phyloP scores from a whole-genome alignment of 257 asterid genomes.

The Misopates orontium region DNA sequence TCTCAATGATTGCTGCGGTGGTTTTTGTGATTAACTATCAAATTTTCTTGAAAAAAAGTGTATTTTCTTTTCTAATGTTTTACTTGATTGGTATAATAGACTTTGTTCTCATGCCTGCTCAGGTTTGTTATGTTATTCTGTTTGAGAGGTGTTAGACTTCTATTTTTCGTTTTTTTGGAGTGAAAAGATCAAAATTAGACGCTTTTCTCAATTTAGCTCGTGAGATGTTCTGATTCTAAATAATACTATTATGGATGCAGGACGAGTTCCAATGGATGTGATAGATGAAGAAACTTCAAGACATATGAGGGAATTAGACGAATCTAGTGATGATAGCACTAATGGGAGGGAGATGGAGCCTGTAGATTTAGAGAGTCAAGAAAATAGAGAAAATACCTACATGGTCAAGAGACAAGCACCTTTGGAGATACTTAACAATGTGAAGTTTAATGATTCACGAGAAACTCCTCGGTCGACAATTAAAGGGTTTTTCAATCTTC shows the following conservation, averaged over 20 bases:
- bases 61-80: too few relatives aligned
- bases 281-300: slow-evolving; percentile 39
- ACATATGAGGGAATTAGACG: not conserved
- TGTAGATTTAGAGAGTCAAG: slow-evolving; percentile 8
- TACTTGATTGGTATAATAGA: too few relatives aligned
- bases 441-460: slow-evolving; percentile 36
- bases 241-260: slow-evolving; percentile 25
- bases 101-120: too few relatives aligned
- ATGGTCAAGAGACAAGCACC: slow-evolving; percentile 34
- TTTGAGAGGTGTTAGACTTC: not conserved
- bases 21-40: too few relatives aligned
- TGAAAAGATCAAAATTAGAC: too few relatives aligned
- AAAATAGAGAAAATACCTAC: slow-evolving; percentile 6
- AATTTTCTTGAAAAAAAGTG: too few relatives aligned
- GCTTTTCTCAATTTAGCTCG: not conserved
- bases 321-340: slow-evolving; percentile 16
- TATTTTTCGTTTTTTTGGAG: not conserved
- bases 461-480: slow-evolving; percentile 48
- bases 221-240: not conserved
- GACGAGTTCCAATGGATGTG: slow-evolving; percentile 31
- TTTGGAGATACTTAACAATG: slow-evolving; percentile 38
- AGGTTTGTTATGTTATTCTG: too few relatives aligned
- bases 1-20: too few relatives aligned
- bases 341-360: slow-evolving; percentile 22
- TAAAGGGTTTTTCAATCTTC: slow-evolving; percentile 40